A percentile compares a stretch with the other conserved stretches of the same genome.
phyloP scores from a whole-genome alignment of 2,329 filamentous ascomycete genomes.

The Sporothrix pallida region DNA sequence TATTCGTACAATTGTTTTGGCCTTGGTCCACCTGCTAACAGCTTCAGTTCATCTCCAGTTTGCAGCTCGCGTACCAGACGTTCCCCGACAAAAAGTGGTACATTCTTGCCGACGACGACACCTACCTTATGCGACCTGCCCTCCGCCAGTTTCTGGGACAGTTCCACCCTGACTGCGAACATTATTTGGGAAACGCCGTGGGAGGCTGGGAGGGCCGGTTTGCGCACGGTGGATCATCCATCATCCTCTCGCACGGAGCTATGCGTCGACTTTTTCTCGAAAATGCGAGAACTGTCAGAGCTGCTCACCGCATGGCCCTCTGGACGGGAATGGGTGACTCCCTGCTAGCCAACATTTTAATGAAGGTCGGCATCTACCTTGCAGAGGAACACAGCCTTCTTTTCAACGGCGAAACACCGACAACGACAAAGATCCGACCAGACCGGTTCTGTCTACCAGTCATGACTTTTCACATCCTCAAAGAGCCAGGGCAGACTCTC shows the following conservation, averaged over 20 bases:
- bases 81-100: constrained; percentile 25
- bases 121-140: neutral
- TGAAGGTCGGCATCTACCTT: constrained; percentile 2
- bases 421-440: neutral
- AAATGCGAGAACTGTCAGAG: neutral
- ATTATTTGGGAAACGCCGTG: constrained; percentile 16
- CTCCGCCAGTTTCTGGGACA: constrained; percentile 20
- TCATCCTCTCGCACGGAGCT: neutral
- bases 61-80: constrained; percentile 1
- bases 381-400: neutral
- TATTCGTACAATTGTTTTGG: too few relatives aligned
- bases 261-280: constrained; percentile 12
- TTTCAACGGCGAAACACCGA: constrained; percentile 10
- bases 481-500: neutral
- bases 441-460: constrained; percentile 20
- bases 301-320: neutral
- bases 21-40: too few relatives aligned
- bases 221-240: constrained; percentile 15
- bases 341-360: neutral
- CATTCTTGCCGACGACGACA: constrained; percentile 25
- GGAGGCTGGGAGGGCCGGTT: constrained; percentile 23
- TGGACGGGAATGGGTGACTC: constrained; percentile 9
- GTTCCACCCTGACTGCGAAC: neutral
- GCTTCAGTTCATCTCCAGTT: constrained; percentile 8
- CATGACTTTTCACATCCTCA: constrained; percentile 1